Evolutionary conservation across 495 filamentous ascomycete species (phyloP).

Genomic region (Baudoinia panamericana): DNA sequence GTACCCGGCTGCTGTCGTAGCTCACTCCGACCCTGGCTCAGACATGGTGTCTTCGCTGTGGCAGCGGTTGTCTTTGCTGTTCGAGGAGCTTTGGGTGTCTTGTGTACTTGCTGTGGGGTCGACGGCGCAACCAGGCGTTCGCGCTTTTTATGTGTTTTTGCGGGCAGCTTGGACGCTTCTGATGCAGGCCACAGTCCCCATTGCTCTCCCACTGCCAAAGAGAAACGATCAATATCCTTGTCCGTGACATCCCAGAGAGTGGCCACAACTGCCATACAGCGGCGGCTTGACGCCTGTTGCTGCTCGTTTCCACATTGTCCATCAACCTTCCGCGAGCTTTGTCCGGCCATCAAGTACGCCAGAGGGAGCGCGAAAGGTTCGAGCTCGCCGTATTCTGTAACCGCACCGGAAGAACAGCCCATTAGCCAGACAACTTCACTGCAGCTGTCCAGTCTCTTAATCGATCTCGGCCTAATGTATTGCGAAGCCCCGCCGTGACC

Average conservation of each 20-base stretch:
- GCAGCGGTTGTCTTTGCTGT: conserved; percentile 10
- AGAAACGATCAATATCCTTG: conserved; percentile 87
- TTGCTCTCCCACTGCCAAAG: conserved; percentile 56
- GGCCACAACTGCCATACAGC: conserved; percentile 53
- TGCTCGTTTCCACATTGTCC: background rate
- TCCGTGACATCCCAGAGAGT: conserved; percentile 98
- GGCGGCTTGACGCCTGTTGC: conserved; percentile 29
- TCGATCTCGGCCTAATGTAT: conserved; percentile 68
- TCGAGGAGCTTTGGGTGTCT: conserved; percentile 16
- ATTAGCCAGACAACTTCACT: conserved; percentile 75
- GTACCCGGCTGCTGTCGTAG: conserved; percentile 1
- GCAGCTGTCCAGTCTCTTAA: conserved; percentile 61
- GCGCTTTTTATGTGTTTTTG: conserved; percentile 19
- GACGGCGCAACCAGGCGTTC: conserved; percentile 4
- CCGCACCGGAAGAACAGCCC: conserved; percentile 70
- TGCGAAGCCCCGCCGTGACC: conserved; percentile 93
- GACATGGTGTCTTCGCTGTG: conserved; percentile 12
- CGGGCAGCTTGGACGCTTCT: conserved; percentile 15
- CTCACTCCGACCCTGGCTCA: conserved; percentile 15
- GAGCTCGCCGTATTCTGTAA: conserved; percentile 73
- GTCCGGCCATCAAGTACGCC: conserved; percentile 78
- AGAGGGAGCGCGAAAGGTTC: conserved; percentile 80
- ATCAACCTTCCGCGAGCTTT: background rate
- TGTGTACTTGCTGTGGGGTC: conserved; percentile 9
- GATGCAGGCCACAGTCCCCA: conserved; percentile 55